Conservation (phyloP, 2,329 filamentous ascomycete species). For the Venturiaceae sp. region DNA sequence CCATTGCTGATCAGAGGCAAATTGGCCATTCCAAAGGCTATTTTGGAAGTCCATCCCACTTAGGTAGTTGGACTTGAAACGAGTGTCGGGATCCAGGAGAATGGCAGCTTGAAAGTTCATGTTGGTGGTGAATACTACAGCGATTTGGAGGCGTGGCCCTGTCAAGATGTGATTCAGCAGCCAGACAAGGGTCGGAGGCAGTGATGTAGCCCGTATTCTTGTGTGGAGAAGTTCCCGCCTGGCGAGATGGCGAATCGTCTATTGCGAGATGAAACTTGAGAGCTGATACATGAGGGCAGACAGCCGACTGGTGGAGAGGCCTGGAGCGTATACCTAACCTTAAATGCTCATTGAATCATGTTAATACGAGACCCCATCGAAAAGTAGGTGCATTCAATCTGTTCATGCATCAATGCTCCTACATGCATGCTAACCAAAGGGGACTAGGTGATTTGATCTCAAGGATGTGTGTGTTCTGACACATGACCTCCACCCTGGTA, state of each 20-base stretch:
- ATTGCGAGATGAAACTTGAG: background rate
- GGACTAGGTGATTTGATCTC: too few species aligned
- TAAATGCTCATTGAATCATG: too few species aligned
- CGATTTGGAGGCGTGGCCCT: background rate
- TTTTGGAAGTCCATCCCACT: background rate
- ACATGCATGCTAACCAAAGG: too few species aligned
- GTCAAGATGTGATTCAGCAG: background rate
- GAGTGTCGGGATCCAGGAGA: background rate
- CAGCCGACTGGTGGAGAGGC: too few species aligned
- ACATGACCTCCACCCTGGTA: too few species aligned
- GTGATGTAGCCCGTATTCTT: background rate
- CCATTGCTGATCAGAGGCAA: background rate
- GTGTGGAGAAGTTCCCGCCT: background rate
- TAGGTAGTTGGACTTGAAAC: background rate
- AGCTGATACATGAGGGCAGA: too few species aligned
- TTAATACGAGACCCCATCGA: background rate
- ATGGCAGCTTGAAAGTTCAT: background rate
- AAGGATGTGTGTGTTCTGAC: too few species aligned
- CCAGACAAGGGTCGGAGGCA: background rate
- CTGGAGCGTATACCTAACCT: too few species aligned
- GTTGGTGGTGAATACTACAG: background rate
- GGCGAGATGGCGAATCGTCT: background rate
- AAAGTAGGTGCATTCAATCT: background rate
- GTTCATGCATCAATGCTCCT: background rate
- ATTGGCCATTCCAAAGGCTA: background rate